Evolutionary conservation across 1,139 yeast genomes (phyloP).

Genomic region (Suhomyces taliae): DNA sequence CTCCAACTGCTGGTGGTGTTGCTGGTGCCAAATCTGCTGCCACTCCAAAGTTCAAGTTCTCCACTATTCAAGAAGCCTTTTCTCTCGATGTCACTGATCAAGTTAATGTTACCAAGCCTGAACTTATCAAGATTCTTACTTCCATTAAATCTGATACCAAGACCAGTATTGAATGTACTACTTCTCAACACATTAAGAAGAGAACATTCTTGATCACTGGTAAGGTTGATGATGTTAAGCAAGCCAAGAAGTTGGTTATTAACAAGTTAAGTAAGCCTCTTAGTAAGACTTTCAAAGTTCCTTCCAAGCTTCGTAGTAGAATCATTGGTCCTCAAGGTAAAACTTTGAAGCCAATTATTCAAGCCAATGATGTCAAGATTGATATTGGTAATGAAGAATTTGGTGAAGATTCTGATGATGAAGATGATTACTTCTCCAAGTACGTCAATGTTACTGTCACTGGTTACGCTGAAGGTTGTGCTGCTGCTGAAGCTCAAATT

Average conservation of each 20-base stretch:
- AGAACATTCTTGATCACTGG: conserved; percentile 89
- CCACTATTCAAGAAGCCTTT: conserved; percentile 71
- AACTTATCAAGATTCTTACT: conserved; percentile 62
- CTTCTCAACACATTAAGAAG: conserved; percentile 72
- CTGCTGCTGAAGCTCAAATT: conserved; percentile 69
- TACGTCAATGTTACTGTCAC: conserved; percentile 63
- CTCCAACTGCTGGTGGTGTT: not conserved
- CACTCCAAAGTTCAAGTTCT: conserved; percentile 21
- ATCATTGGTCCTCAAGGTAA: conserved; percentile 91
- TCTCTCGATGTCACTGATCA: conserved; percentile 69
- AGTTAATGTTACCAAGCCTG: conserved; percentile 60
- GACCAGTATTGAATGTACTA: conserved; percentile 81
- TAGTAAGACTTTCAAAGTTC: conserved; percentile 60
- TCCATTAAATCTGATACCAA: conserved; percentile 59
- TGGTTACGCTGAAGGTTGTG: conserved; percentile 86
- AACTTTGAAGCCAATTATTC: conserved; percentile 76
- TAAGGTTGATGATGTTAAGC: conserved; percentile 61
- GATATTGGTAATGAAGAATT: conserved; percentile 61
- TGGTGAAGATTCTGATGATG: conserved; percentile 18
- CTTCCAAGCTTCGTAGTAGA: conserved; percentile 74
- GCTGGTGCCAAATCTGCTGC: conserved; percentile 2
- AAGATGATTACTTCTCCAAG: conserved; percentile 54
- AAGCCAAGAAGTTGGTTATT: conserved; percentile 75
- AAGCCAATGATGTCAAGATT: conserved; percentile 67
- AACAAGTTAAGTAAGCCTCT: conserved; percentile 79